phyloP scores from a whole-genome alignment of 768 basidiomycete genomes.

The Pleurotus giganteus region DNA sequence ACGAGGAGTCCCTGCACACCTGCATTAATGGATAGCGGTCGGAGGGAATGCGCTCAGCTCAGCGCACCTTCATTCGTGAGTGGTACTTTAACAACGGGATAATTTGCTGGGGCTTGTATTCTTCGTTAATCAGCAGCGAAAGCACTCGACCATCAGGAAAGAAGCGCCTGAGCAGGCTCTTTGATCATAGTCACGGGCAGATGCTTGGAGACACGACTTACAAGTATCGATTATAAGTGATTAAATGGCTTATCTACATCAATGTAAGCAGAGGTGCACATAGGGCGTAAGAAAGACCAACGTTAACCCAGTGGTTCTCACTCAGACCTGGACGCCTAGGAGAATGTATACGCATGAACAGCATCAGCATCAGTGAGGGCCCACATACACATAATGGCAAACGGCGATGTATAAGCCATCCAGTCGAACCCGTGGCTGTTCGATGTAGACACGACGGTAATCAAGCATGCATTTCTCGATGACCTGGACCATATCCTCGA shows the following conservation, averaged over 20 bases:
- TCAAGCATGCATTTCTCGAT: constrained; percentile 54
- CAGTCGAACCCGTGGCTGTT: constrained; percentile 79
- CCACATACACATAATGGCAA: constrained; percentile 78
- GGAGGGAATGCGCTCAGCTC: constrained; percentile 6
- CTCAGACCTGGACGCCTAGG: constrained; percentile 69
- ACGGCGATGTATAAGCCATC: constrained; percentile 93
- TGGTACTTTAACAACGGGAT: constrained; percentile 76
- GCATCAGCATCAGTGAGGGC: constrained; percentile 7
- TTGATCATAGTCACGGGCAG: neutral
- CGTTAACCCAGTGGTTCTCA: constrained; percentile 87
- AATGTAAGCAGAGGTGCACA: constrained; percentile 9
- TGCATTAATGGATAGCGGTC: neutral
- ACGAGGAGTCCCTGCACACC: constrained; percentile 60
- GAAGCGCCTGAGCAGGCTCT: constrained; percentile 59
- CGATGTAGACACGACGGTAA: constrained; percentile 76
- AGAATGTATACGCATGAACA: constrained; percentile 10
- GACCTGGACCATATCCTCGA: constrained; percentile 47
- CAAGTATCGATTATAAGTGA: constrained; percentile 94
- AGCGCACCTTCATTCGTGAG: constrained; percentile 70
- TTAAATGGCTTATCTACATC: constrained; percentile 70
- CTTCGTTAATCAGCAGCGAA: constrained; percentile 82
- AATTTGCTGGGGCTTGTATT: constrained; percentile 62
- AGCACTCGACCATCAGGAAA: constrained; percentile 84
- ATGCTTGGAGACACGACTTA: constrained; percentile 32
- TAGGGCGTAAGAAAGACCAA: constrained; percentile 32